Evolutionary conservation across 805 yeast genomes (phyloP).

Genomic region (Pichia rugopelliculosa): DNA sequence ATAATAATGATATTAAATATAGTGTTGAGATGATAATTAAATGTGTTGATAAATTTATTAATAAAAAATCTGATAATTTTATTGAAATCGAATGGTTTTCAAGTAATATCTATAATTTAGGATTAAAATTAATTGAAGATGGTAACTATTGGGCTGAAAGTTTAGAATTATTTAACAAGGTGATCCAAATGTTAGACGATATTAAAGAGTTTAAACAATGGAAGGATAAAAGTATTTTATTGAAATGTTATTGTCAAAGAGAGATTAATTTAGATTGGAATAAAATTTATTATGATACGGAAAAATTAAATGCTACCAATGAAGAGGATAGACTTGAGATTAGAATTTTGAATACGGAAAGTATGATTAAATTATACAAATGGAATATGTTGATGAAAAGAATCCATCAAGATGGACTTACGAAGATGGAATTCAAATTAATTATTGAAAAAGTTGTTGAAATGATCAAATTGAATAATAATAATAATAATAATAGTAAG

Average conservation of each 20-base stretch:
- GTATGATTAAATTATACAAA: not conserved
- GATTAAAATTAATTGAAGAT: conserved; percentile 21
- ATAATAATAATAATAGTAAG: no score
- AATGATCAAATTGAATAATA: not conserved
- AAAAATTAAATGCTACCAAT: not conserved
- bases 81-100: conserved; percentile 32
- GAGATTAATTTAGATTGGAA: not conserved
- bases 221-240: not conserved
- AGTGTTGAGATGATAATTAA: conserved; percentile 1
- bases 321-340: not conserved
- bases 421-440: not conserved
- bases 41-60: not conserved
- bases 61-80: not conserved
- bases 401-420: not conserved
- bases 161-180: not conserved
- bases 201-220: not conserved
- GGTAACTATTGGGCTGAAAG: not conserved
- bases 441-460: not conserved
- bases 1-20: not conserved
- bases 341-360: not conserved
- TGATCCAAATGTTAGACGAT: not conserved
- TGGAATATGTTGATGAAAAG: not conserved
- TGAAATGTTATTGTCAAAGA: not conserved
- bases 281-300: not conserved
- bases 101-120: conserved; percentile 33